Base-by-base conservation (phyloP, 257 asterid genomes). In the Jaltomata sinuosa region DNA sequence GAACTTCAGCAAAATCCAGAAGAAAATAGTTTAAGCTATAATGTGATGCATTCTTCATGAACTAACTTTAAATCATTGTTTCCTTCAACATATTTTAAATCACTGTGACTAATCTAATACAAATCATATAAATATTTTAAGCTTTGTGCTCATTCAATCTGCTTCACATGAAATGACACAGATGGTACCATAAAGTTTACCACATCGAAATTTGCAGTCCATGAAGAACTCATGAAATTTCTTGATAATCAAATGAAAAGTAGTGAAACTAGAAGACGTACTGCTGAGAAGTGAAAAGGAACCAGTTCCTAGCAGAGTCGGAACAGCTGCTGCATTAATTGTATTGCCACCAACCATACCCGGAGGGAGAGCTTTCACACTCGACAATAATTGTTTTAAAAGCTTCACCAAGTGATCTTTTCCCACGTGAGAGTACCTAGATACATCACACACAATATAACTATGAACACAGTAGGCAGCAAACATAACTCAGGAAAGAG, bases 351-450 rank as follows among this genome's bases (percentile, higher is more conserved):
- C 91, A 85, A 86, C 85, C 83, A 85, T 32, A 76, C 90, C 91
- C 81, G 72, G 90, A 14, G 93, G 82, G 50, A 94, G 97, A 88
- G 90, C 89, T 84, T 87, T 84, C 69, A 95, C 91, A 85, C 90
- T 92, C 86, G 87, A 84, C 81, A 96, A 89, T 85, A 94, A 87
- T 85, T 93, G 97, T 91, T 93, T 93, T 89, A 94, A 90, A 85
- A 96, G 98, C 93, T 92, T 96, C 81, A 96, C 94, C 93, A 96
- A 90, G 93, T 96, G 99, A 89, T 96, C 97, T 74, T 90, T 93
- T 86, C 86, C 97, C 85, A 96, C 92, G 82, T 93, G 95, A 77
- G 98, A 97, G 88, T 93, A 90, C 96, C 99, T 96, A 84, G 31
- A 85, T 53, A 81, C 74, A 84, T 86, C 81, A 85, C 47, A 83